A percentile compares a stretch with the other conserved stretches of the same genome.
These are phyloP conservation scores for Candida broadrunensis DNA, from an alignment of 805 yeast species.

Conservation along the genomic window DNA sequence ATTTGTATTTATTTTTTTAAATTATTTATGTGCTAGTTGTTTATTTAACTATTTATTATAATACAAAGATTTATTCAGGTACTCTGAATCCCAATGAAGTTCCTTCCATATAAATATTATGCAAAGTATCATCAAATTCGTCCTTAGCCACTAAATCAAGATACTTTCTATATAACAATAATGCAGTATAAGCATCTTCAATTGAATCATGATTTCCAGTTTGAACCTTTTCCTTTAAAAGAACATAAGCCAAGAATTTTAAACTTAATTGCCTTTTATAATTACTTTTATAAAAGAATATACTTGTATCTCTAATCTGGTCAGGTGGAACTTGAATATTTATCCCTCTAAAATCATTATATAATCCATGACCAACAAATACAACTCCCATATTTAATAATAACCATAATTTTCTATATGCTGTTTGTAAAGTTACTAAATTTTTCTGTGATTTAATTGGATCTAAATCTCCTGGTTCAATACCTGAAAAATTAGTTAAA, in stretches of 20 bases:
- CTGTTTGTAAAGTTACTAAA: constrained; percentile 75
- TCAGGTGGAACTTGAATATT: constrained; percentile 81
- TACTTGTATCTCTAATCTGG: constrained; percentile 90
- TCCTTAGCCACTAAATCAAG: constrained; percentile 58
- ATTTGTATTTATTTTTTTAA: too few relatives aligned
- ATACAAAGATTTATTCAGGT: constrained; percentile 40
- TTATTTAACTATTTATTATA: too few relatives aligned
- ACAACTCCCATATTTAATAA: constrained; percentile 83
- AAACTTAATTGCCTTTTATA: constrained; percentile 77
- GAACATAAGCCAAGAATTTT: constrained; percentile 79
- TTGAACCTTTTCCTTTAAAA: constrained; percentile 76
- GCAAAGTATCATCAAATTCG: constrained; percentile 57
- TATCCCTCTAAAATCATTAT: constrained; percentile 89
- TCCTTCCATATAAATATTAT: constrained; percentile 71
- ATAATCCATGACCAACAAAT: constrained; percentile 92
- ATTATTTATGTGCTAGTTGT: too few relatives aligned
- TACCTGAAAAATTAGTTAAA: constrained; percentile 90
- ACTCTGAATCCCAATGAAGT: constrained; percentile 51
- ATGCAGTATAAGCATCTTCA: constrained; percentile 90
- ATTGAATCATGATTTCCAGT: constrained; percentile 95
- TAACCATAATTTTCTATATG: constrained; percentile 88
- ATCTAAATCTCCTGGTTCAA: constrained; percentile 86
- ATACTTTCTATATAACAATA: constrained; percentile 71
- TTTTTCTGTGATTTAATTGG: constrained; percentile 61
- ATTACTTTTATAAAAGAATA: constrained; percentile 70